phyloP scores from a whole-genome alignment of 2,329 filamentous ascomycete genomes.

The Sarocladiaceae sp. region DNA sequence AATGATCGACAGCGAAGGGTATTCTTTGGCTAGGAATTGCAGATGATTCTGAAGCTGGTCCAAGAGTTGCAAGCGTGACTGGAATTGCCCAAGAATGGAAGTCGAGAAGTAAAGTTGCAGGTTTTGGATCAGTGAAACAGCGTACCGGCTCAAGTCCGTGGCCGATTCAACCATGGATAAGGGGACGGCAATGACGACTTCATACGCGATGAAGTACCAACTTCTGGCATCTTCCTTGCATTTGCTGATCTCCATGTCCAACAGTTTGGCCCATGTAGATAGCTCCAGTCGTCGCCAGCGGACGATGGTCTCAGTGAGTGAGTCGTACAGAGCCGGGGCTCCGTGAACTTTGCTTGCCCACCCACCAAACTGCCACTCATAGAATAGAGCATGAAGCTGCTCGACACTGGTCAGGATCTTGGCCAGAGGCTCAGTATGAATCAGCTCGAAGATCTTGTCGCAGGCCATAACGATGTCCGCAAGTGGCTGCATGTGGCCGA shows the following conservation, averaged over 20 bases:
- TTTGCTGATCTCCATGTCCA: constrained; percentile 75
- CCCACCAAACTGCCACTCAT: constrained; percentile 85
- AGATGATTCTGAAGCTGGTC: constrained; percentile 60
- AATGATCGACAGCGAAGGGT: constrained; percentile 52
- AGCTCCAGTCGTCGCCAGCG: constrained; percentile 88
- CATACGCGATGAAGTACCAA: constrained; percentile 97
- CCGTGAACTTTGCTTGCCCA: constrained; percentile 79
- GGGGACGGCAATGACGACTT: constrained; percentile 74
- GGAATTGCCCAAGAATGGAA: constrained; percentile 77
- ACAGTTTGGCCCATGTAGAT: constrained; percentile 82
- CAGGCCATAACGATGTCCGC: constrained; percentile 72
- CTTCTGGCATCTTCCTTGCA: constrained; percentile 72
- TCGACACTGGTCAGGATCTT: constrained; percentile 82
- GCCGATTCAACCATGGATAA: constrained; percentile 56
- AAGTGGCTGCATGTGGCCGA: constrained; percentile 67
- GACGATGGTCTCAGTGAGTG: constrained; percentile 73
- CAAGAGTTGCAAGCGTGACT: constrained; percentile 65
- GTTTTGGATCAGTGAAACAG: constrained; percentile 63
- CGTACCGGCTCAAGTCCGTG: constrained; percentile 56
- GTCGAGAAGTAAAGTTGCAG: constrained; percentile 73
- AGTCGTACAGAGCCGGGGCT: constrained; percentile 64
- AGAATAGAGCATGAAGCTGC: constrained; percentile 74
- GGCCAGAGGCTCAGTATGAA: constrained; percentile 76
- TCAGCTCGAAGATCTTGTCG: constrained; percentile 66
- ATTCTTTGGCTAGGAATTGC: constrained; percentile 51